phyloP scores from a whole-genome alignment of 352 stramenopile genomes.

The Phytopythium vexans region DNA sequence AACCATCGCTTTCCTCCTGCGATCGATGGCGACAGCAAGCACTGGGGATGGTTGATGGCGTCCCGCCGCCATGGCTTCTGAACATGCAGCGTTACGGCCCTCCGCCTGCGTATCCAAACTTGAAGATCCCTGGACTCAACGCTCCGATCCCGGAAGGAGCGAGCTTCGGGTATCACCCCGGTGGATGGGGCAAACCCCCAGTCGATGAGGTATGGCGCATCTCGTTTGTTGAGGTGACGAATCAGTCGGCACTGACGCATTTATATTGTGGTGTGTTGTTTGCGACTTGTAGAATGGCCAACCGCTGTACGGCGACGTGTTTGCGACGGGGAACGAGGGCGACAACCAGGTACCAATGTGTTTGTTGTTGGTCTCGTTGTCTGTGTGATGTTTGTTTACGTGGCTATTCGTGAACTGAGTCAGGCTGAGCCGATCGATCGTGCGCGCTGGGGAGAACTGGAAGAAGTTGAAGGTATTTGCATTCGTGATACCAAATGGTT shows the following conservation, averaged over 20 bases:
- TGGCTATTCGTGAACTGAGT: conserved; percentile 3
- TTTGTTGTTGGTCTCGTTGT: background rate
- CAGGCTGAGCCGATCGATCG: conserved; percentile 50
- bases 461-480: conserved; percentile 50
- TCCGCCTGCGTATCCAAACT: conserved; percentile 94
- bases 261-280: background rate
- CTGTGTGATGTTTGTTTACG: background rate
- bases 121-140: conserved; percentile 97
- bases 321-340: conserved; percentile 60
- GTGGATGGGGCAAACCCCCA: conserved; percentile 97
- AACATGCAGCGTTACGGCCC: conserved; percentile 99
- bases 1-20: background rate
- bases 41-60: conserved; percentile 92
- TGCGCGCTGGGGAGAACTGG: conserved; percentile 70
- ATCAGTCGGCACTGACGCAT: background rate
- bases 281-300: conserved; percentile 61
- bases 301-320: conserved; percentile 97
- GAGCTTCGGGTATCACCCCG: conserved; percentile 95
- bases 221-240: background rate
- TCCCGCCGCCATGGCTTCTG: conserved; percentile 96
- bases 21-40: conserved; percentile 46
- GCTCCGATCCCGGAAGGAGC: conserved; percentile 93
- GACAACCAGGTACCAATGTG: conserved; percentile 19
- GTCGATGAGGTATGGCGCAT: conserved; percentile 92
- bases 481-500: conserved; percentile 5